Base-by-base conservation (phyloP, 1,284 basidiomycete genomes). In the Ceratobasidium sp. region DNA sequence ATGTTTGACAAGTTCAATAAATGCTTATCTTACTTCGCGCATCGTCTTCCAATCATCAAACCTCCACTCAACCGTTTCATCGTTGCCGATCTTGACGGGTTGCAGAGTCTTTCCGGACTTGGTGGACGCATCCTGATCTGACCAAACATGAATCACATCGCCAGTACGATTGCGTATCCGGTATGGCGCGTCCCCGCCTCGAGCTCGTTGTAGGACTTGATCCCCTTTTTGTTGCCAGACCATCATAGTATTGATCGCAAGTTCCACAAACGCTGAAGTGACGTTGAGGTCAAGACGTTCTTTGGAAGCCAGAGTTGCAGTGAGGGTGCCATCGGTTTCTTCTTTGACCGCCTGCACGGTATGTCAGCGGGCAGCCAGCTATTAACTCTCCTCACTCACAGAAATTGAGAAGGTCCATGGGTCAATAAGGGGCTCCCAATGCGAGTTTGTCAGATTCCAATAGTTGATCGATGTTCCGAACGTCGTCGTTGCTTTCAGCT, bases 351-450 rank as follows among this genome's bases (percentile, higher is more conserved):
- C 82, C 90, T 92, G 77, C 29, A 59, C 22, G 34, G 27, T 27
- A 46, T 7, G 11, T 22, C 8, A 59, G 59, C 74, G 22, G 49
- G 63, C 66, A 27, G 49, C 13, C 37, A 61, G 27, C 54, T 58
- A 22, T 14, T 2, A 43, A 14, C 24, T 24, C 6, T 13, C 24
- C n/a, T 5, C n/a, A 81, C 87, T 76, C 80, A 95, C 94, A 74
- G 86, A 86, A 62, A 94, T 82, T 37, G 91, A 90, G 78, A 98
- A 93, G 29, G 89, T 92, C 97, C 98, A 99, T 0, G 98, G 98
- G 81, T 99, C 98, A 79, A 98, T 94, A 66, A 99, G 84, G n/a
- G 98, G 98, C 83, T 99, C 98, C 95, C 98, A 99, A 80, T 99
- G 96, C 61, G 98, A 99, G 80, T 98, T 97, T 34, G 93, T 92